These are phyloP conservation scores for Arctium minus DNA, from an alignment of 129 eudicot genomes.

Conservation along the genomic window DNA sequence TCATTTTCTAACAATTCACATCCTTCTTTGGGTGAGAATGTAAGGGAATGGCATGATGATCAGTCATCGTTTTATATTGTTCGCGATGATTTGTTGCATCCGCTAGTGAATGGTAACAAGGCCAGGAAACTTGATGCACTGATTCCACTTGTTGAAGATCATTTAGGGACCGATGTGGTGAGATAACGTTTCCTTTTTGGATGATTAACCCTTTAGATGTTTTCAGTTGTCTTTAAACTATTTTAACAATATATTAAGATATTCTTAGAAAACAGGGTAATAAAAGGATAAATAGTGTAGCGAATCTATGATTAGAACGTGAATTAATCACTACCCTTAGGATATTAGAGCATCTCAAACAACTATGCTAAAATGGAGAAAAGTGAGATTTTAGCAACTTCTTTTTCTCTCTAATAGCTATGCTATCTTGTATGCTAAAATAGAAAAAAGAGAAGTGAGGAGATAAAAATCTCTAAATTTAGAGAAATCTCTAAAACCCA, in stretches of 20 bases:
- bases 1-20: constrained; percentile 43
- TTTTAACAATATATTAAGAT: not conserved
- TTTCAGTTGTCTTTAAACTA: not conserved
- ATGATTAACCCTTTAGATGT: not conserved
- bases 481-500: too few relatives aligned
- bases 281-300: too few relatives aligned
- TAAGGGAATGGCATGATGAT: constrained; percentile 22
- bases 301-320: too few relatives aligned
- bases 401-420: too few relatives aligned
- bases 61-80: constrained; percentile 74
- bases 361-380: too few relatives aligned
- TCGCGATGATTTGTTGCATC: constrained; percentile 94
- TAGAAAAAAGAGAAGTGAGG: too few relatives aligned
- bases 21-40: constrained; percentile 59
- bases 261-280: too few relatives aligned
- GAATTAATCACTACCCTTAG: too few relatives aligned
- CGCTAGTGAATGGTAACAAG: constrained; percentile 89
- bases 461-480: too few relatives aligned
- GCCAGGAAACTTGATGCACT: constrained; percentile 88
- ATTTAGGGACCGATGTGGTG: constrained; percentile 75
- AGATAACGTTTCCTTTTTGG: constrained; percentile 19
- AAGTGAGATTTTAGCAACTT: too few relatives aligned
- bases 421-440: too few relatives aligned
- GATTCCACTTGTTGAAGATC: constrained; percentile 89
- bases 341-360: too few relatives aligned